Conservation (phyloP, 2,329 filamentous ascomycete species). For the Penicillium sp. region DNA sequence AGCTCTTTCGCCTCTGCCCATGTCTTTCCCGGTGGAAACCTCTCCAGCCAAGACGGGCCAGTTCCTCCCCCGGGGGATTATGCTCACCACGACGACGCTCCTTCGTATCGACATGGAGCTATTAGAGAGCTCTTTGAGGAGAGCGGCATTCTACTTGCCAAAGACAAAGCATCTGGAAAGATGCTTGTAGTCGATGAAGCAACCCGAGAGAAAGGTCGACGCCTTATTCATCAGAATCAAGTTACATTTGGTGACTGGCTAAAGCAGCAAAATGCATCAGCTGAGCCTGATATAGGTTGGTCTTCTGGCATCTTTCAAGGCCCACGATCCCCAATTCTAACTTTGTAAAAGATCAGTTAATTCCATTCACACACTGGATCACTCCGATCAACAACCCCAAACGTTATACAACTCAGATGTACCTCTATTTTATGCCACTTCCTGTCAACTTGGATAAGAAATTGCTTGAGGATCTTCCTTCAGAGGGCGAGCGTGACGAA, state of each 20-base stretch:
- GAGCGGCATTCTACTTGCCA: conserved; percentile 81
- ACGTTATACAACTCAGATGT: conserved; percentile 96
- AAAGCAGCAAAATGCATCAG: conserved; percentile 38
- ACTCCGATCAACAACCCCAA: conserved; percentile 73
- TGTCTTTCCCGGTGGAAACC: conserved; percentile 91
- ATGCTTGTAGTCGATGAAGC: conserved; percentile 65
- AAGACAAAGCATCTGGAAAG: conserved; percentile 41
- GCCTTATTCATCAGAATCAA: conserved; percentile 68
- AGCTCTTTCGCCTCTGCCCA: conserved; percentile 87
- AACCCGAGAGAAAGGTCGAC: conserved; percentile 68
- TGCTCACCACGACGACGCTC: conserved; percentile 70
- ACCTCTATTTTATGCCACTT: conserved; percentile 82
- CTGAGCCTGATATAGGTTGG: conserved; percentile 62
- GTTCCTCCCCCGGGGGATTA: conserved; percentile 56
- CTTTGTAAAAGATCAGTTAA: conserved; percentile 59
- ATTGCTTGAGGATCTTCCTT: conserved; percentile 37
- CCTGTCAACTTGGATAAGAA: conserved; percentile 38
- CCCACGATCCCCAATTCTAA: conserved; percentile 6
- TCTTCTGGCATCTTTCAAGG: not conserved
- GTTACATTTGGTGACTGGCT: conserved; percentile 71
- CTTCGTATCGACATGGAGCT: conserved; percentile 78
- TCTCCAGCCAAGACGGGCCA: conserved; percentile 73
- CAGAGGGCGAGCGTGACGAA: conserved; percentile 56
- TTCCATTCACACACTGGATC: conserved; percentile 90
- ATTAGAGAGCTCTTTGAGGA: conserved; percentile 95